Evolutionary conservation across 768 basidiomycete species (phyloP).

Genomic region (Ramaria sp.): DNA sequence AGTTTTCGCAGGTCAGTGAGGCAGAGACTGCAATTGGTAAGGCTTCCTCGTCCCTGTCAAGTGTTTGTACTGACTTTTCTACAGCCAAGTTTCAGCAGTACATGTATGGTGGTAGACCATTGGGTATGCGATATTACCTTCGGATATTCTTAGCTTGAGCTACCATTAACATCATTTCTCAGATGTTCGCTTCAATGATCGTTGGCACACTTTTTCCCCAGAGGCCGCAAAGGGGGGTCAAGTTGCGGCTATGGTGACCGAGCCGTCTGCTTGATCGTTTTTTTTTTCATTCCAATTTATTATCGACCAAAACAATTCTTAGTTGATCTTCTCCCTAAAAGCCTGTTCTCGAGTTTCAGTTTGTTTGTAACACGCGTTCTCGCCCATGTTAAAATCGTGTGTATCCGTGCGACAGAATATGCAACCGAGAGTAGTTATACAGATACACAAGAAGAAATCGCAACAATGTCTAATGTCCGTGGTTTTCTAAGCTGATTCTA

Average conservation of each 20-base stretch:
- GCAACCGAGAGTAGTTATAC: neutral
- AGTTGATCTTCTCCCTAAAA: neutral
- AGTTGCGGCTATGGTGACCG: conserved; percentile 53
- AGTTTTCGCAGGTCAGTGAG: conserved; percentile 78
- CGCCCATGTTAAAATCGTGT: no score
- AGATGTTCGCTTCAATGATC: conserved; percentile 93
- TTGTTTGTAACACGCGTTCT: no score
- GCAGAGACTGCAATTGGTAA: conserved; percentile 89
- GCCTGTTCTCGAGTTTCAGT: neutral
- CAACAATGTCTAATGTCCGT: neutral
- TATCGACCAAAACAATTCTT: no score
- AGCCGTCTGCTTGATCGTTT: conserved; percentile 17
- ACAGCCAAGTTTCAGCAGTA: conserved; percentile 90
- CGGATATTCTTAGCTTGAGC: neutral
- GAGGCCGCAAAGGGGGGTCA: conserved; percentile 84
- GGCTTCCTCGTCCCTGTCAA: conserved; percentile 14
- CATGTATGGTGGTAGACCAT: conserved; percentile 85
- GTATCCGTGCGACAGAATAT: no score
- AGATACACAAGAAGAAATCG: neutral
- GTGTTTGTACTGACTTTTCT: neutral
- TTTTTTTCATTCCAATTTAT: neutral
- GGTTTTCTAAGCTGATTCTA: neutral
- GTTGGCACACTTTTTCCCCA: conserved; percentile 89
- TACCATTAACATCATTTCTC: conserved; percentile 1
- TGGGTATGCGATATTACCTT: conserved; percentile 38